These are phyloP conservation scores for Mycosphaerelloides madeirae DNA, from an alignment of 2,329 filamentous ascomycete species.

Conservation along the genomic window DNA sequence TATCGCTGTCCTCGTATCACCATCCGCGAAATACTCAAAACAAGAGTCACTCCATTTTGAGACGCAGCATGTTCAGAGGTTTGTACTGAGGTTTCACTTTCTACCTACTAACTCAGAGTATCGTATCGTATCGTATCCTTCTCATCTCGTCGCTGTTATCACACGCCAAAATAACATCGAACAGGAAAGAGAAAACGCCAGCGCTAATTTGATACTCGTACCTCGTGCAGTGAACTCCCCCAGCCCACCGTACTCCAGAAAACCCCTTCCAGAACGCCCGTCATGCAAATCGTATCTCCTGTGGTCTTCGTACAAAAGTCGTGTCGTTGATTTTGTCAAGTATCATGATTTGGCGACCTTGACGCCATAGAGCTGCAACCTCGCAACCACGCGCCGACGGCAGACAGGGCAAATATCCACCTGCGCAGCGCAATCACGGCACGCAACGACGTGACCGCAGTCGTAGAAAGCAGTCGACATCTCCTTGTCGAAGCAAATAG, in stretches of 20 bases:
- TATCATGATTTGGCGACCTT: slow-evolving; percentile 10
- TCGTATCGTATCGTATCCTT: too few species aligned
- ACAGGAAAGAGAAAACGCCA: neutral
- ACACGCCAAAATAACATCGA: too few species aligned
- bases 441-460: slow-evolving; percentile 60
- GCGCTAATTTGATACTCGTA: neutral
- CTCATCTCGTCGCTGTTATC: too few species aligned
- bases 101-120: too few species aligned
- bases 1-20: too few species aligned
- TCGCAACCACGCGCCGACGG: slow-evolving; percentile 51
- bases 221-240: neutral
- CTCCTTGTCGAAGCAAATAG: slow-evolving; percentile 59
- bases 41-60: too few species aligned
- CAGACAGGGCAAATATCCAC: slow-evolving; percentile 60
- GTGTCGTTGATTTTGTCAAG: neutral
- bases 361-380: slow-evolving; percentile 52
- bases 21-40: too few species aligned
- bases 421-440: slow-evolving; percentile 54
- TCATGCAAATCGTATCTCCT: neutral
- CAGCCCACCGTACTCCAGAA: neutral
- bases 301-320: neutral
- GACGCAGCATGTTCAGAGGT: too few species aligned
- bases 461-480: slow-evolving; percentile 59
- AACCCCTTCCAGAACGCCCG: neutral
- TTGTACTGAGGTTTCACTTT: too few species aligned